Conservation (phyloP, 1,284 basidiomycete species). For the Cystobasidium slooffiae region DNA sequence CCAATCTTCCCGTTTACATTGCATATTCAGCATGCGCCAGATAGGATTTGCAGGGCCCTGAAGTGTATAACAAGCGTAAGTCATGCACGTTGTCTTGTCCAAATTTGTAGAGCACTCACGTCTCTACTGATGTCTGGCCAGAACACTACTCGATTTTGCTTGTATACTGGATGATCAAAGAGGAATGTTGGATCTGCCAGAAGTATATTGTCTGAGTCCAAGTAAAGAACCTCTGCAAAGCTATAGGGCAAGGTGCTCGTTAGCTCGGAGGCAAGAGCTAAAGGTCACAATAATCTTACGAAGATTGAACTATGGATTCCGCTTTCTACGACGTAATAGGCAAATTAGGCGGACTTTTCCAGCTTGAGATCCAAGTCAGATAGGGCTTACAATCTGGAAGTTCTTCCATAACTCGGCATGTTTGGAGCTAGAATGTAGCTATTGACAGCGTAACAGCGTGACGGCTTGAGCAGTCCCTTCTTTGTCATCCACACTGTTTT, state of each 20-base stretch:
- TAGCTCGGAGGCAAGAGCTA: not conserved
- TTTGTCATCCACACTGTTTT: not conserved
- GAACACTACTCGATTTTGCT: constrained; percentile 58
- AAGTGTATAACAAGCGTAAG: not conserved
- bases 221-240: constrained; percentile 60
- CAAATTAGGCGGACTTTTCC: not conserved
- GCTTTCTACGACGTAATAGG: constrained; percentile 54
- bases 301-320: constrained; percentile 58
- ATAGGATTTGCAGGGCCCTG: constrained; percentile 60
- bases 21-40: constrained; percentile 60
- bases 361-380: not conserved
- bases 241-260: constrained; percentile 57
- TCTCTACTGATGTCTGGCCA: constrained; percentile 62
- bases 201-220: constrained; percentile 60
- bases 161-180: constrained; percentile 58
- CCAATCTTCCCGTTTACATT: constrained; percentile 58
- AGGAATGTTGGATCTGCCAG: constrained; percentile 58
- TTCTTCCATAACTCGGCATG: constrained; percentile 51
- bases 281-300: not conserved
- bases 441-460: not conserved
- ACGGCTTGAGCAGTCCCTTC: not conserved
- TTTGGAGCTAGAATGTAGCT: constrained; percentile 33
- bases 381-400: constrained; percentile 56
- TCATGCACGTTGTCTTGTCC: too few relatives aligned
- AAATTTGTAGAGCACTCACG: constrained; percentile 53